These are phyloP conservation scores for Nematodospora valgi DNA, from an alignment of 805 yeast species.

Conservation along the genomic window DNA sequence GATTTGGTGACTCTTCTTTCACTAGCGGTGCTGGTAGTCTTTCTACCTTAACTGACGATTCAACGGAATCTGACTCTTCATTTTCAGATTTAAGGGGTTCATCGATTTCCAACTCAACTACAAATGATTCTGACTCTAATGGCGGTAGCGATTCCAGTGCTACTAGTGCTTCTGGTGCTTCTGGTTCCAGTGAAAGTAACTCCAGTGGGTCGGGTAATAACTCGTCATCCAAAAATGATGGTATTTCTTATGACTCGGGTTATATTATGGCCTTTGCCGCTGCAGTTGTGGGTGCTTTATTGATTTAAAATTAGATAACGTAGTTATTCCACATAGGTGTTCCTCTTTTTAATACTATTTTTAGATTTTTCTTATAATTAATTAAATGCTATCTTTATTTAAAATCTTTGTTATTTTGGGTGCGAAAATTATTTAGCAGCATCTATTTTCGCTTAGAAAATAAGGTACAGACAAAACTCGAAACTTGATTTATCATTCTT, in stretches of 20 bases:
- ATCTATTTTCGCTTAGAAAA: too few relatives aligned
- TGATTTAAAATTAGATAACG: too few relatives aligned
- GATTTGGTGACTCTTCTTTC: conserved; percentile 1
- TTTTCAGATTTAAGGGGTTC: background rate
- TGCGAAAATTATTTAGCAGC: too few relatives aligned
- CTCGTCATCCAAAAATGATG: conserved; percentile 5
- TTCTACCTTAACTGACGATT: conserved; percentile 2
- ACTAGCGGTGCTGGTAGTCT: conserved; percentile 1
- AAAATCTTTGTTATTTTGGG: too few relatives aligned
- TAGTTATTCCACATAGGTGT: too few relatives aligned
- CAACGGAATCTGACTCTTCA: background rate
- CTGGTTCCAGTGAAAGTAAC: conserved; percentile 1
- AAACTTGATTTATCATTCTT: too few relatives aligned
- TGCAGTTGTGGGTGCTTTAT: conserved; percentile 8
- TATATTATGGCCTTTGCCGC: conserved; percentile 6
- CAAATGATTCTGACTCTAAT: background rate
- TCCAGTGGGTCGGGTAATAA: conserved; percentile 1
- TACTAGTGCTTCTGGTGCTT: conserved; percentile 1
- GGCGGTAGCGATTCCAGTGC: background rate
- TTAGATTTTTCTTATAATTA: too few relatives aligned
- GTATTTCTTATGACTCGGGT: background rate
- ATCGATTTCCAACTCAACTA: background rate
- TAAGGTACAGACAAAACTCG: too few relatives aligned
- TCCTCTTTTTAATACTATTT: too few relatives aligned
- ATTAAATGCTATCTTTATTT: too few relatives aligned